These are phyloP conservation scores for Penicillium hesseltinei DNA, from an alignment of 2,329 filamentous ascomycete genomes.

Conservation along the genomic window DNA sequence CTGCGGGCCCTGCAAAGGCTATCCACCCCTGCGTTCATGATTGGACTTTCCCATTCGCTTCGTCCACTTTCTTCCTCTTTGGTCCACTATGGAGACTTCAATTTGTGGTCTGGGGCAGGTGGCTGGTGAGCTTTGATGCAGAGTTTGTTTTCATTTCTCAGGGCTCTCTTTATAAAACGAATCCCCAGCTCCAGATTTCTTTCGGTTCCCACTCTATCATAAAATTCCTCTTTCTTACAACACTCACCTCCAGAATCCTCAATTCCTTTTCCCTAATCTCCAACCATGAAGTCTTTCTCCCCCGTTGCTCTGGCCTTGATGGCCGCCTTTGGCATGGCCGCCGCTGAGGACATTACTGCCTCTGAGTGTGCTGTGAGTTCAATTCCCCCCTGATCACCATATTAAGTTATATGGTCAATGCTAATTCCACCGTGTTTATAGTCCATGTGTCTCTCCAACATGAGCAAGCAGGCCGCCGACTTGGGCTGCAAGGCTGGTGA, in stretches of 20 bases:
- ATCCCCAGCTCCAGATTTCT: not conserved
- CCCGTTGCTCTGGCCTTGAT: conserved; percentile 30
- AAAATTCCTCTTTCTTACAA: not conserved
- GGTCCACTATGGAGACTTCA: conserved; percentile 1
- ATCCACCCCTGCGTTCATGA: conserved; percentile 7
- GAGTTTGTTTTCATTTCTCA: conserved; percentile 18
- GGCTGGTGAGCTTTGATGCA: conserved; percentile 9
- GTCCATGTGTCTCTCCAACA: conserved; percentile 47
- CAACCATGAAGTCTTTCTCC: conserved; percentile 34
- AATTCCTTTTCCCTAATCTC: not conserved
- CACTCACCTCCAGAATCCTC: not conserved
- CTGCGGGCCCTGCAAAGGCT: not conserved
- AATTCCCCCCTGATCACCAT: no score
- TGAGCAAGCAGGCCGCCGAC: conserved; percentile 40
- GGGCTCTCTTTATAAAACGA: conserved; percentile 20
- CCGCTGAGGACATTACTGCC: conserved; percentile 23
- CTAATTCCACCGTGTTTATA: conserved; percentile 14
- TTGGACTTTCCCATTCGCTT: conserved; percentile 3
- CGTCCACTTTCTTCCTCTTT: not conserved
- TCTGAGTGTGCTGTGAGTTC: conserved; percentile 33
- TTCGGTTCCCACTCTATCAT: not conserved
- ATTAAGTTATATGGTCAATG: not conserved
- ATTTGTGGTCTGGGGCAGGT: conserved; percentile 3
- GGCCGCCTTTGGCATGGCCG: conserved; percentile 29
- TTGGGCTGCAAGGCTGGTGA: conserved; percentile 43